phyloP scores from a whole-genome alignment of 139 green algal genomes.

The Spirogloea muscicola region DNA sequence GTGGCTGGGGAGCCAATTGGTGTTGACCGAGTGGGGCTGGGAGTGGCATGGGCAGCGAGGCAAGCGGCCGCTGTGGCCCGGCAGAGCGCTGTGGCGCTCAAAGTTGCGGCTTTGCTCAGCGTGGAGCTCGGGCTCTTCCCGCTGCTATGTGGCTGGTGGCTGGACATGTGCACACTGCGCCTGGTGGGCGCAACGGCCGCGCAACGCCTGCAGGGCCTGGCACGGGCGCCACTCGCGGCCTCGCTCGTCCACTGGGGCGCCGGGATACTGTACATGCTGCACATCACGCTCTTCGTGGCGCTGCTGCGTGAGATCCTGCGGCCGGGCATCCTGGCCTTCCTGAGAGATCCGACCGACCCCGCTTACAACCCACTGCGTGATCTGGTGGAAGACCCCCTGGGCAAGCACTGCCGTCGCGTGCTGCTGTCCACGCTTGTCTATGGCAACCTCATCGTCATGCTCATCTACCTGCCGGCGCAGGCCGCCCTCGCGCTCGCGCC shows the following conservation, averaged over 20 bases:
- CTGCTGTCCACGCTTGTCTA: constrained; percentile 45
- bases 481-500: constrained; percentile 25
- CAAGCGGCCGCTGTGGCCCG: too few relatives aligned
- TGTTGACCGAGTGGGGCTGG: too few relatives aligned
- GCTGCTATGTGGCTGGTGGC: constrained; percentile 50
- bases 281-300: constrained; percentile 44
- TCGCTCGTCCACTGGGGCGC: constrained; percentile 47
- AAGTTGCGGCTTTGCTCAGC: constrained; percentile 39
- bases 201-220: constrained; percentile 20
- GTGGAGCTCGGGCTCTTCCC: constrained; percentile 52
- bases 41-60: too few relatives aligned
- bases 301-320: constrained; percentile 47
- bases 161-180: constrained; percentile 46
- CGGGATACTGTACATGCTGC: constrained; percentile 53
- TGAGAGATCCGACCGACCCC: constrained; percentile 45
- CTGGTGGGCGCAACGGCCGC: constrained; percentile 39
- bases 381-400: constrained; percentile 48
- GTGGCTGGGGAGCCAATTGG: too few relatives aligned
- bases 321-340: constrained; percentile 43
- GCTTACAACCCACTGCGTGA: constrained; percentile 51
- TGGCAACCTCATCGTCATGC: constrained; percentile 43
- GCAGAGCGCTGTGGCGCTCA: constrained; percentile 35
- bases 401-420: constrained; percentile 46
- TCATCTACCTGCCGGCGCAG: constrained; percentile 43
- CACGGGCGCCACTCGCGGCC: constrained; percentile 14